Conservation (phyloP, 257 asterid species). For the Schizonepeta tenuifolia region DNA sequence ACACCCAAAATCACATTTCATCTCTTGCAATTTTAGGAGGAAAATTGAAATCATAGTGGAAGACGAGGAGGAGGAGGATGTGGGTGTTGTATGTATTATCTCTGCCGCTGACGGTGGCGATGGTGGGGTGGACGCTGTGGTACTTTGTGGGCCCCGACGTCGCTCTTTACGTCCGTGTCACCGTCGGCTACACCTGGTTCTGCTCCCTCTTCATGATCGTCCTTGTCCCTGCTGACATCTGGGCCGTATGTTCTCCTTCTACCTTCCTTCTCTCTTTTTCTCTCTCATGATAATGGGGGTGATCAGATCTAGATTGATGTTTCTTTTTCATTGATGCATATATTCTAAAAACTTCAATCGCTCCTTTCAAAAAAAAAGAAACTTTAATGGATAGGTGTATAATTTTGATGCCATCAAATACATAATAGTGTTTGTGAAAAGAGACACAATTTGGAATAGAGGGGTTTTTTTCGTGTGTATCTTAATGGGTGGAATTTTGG, state of each 20-base stretch:
- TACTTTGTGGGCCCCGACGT: constrained; percentile 80
- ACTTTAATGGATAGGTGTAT: too few relatives aligned
- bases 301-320: constrained; percentile 21
- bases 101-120: constrained; percentile 71
- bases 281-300: not conserved
- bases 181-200: constrained; percentile 87
- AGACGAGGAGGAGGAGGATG: constrained; percentile 37
- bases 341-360: too few relatives aligned
- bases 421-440: too few relatives aligned
- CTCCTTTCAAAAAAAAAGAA: too few relatives aligned
- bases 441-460: not conserved
- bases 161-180: constrained; percentile 59
- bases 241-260: constrained; percentile 58
- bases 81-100: constrained; percentile 75
- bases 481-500: not conserved
- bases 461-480: not conserved
- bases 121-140: constrained; percentile 66
- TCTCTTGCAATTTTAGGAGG: not conserved
- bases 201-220: constrained; percentile 70
- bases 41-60: not conserved
- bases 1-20: not conserved
- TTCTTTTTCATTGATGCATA: too few relatives aligned
- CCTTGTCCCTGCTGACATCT: constrained; percentile 84
- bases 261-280: not conserved
- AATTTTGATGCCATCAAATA: too few relatives aligned